Percentiles rank a stretch among this genome's conserved stretches.
These are phyloP conservation scores for Physaria fendleri DNA, from an alignment of 345 rosid genomes.

Conservation along the genomic window DNA sequence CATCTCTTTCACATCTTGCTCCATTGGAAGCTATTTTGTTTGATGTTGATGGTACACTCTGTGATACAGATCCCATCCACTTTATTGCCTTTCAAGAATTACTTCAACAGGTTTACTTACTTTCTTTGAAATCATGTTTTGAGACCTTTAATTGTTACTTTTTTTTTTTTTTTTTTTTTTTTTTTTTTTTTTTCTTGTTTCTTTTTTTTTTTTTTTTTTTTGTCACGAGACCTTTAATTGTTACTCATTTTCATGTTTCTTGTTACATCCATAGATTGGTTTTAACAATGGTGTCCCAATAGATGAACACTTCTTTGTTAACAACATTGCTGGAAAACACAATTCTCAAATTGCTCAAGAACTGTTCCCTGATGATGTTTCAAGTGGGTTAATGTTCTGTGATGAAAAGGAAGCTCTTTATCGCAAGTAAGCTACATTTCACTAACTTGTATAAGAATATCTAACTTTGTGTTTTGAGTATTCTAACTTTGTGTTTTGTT, in stretches of 20 bases:
- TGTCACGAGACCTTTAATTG: no score
- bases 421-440: constrained; percentile 42
- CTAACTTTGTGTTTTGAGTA: neutral
- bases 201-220: constrained; percentile 1
- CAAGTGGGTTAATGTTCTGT: constrained; percentile 49
- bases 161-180: no score
- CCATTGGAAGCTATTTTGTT: constrained; percentile 77
- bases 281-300: constrained; percentile 84
- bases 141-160: no score
- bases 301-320: constrained; percentile 58
- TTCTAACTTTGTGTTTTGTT: neutral
- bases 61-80: constrained; percentile 96
- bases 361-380: constrained; percentile 67
- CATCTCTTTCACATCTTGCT: constrained; percentile 48
- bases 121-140: no score
- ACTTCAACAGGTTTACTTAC: constrained; percentile 64
- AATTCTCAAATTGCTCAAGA: constrained; percentile 53
- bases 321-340: constrained; percentile 78
- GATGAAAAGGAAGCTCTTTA: constrained; percentile 81
- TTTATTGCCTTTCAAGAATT: constrained; percentile 47
- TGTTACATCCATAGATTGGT: constrained; percentile 64
- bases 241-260: no score
- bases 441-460: no score
- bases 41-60: constrained; percentile 93
- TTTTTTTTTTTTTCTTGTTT: neutral